Evolutionary conservation across 2,329 filamentous ascomycete species (phyloP).

Genomic region (Aspergillus texensis): DNA sequence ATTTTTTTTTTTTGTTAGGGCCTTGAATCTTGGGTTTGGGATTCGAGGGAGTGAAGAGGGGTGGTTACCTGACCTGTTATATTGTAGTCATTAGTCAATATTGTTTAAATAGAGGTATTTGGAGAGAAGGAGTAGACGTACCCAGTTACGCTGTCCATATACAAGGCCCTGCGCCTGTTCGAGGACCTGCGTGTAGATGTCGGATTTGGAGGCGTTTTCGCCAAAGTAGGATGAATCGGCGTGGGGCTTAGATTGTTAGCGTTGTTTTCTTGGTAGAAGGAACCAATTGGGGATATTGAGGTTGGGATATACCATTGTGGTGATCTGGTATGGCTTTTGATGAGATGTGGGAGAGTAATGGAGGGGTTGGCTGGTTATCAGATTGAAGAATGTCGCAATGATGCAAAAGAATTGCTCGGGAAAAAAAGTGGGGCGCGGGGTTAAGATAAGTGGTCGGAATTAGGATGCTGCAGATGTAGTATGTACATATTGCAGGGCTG

Average conservation of each 20-base stretch:
- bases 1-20: conserved; percentile 1
- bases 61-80: conserved; percentile 36
- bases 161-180: conserved; percentile 43
- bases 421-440: conserved; percentile 1
- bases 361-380: neutral
- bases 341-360: no score
- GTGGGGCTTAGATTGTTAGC: conserved; percentile 43
- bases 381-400: neutral
- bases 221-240: conserved; percentile 51
- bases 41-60: neutral
- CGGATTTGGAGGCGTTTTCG: conserved; percentile 39
- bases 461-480: neutral
- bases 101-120: no score
- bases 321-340: neutral
- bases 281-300: neutral
- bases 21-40: no score
- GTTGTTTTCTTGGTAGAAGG: neutral
- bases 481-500: neutral
- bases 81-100: neutral
- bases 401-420: conserved; percentile 1
- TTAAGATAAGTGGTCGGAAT: neutral
- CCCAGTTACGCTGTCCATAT: conserved; percentile 51
- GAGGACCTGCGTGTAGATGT: conserved; percentile 47
- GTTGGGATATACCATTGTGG: neutral
- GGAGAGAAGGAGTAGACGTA: conserved; percentile 21